Base-by-base conservation (phyloP, 371 early-diverging fungal genomes). In the Gilbertella persicaria region DNA sequence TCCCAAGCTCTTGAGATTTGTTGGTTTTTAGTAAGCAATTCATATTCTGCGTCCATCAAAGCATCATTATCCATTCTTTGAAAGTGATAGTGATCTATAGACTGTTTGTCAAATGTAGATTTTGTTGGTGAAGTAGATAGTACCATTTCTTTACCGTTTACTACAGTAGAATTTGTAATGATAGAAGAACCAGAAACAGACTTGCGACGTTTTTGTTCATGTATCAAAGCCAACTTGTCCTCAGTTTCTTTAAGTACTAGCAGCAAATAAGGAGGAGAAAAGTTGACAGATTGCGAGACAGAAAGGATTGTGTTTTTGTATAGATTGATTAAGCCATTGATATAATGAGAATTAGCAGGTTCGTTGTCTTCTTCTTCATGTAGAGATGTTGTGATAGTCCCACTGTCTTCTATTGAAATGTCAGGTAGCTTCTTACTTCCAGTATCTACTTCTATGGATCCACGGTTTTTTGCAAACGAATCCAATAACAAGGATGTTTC, bases 201-300 rank as follows among this genome's bases (percentile, higher is more conserved):
- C 19, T 63, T 63, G 14, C 48, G 63, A 14, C 48, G 63, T 25
- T 44, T 55, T 24, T 50, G 35, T 8, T 60, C 47, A 14, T 58
- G 51, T 4, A 72, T 38, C 9, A 41, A 14, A 5, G 63, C 58
- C n/a, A 75, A 30, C 21, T 65, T 75, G 29, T 68, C 71, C 19
- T 88, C 91, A 6, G 83, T 85, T 10, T 85, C 80, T 21, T 84
- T 83, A 64, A 92, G 73, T 21, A 77, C 67, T 12, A 75, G 67
- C 39, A 97, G 67, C 13, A 93, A 59, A 64, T 90, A 94, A 2
- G 97, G 97, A 5, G 88, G 87, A 5, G 93, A 88, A 47, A 93
- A 91, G 9, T 67, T 66, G 13, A 96, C 93, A 65, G 85, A 83
- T 3, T 94, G 94, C 0, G 96, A 95, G 4, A 87, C 88, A 0